These are phyloP conservation scores for Pulicaria dysenterica DNA, from an alignment of 129 eudicot genomes.

Conservation along the genomic window DNA sequence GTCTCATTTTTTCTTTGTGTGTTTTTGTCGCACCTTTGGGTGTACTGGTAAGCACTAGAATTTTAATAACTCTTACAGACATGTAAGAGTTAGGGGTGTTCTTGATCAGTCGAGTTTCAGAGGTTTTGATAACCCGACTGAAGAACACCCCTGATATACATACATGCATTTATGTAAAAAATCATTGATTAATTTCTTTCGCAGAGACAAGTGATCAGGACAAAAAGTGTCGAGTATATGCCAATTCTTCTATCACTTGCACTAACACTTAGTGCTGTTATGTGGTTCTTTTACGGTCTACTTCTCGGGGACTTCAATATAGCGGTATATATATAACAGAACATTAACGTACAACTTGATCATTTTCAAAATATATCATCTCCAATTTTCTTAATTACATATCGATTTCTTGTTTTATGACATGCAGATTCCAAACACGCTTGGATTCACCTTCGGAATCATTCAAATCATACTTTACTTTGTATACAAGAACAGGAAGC, in stretches of 20 bases:
- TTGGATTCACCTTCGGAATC: slow-evolving; percentile 70
- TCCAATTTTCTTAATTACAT: background rate
- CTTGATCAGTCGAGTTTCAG: no score
- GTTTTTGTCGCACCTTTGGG: slow-evolving; percentile 91
- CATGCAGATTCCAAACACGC: slow-evolving; percentile 62
- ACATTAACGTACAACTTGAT: background rate
- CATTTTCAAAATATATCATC: background rate
- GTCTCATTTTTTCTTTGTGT: slow-evolving; percentile 71
- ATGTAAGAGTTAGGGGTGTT: no score
- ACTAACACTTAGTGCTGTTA: slow-evolving; percentile 82
- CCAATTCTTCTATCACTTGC: slow-evolving; percentile 72
- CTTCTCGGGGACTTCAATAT: slow-evolving; percentile 64
- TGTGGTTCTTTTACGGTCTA: slow-evolving; percentile 93
- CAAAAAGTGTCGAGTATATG: slow-evolving; percentile 95
- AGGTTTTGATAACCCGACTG: no score
- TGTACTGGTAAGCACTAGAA: slow-evolving; percentile 56
- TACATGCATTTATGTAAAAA: no score
- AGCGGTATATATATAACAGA: slow-evolving; percentile 48
- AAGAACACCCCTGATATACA: no score
- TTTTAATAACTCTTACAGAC: background rate
- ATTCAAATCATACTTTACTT: slow-evolving; percentile 65
- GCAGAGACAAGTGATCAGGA: slow-evolving; percentile 85
- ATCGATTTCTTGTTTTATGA: background rate
- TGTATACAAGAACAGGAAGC: slow-evolving; percentile 49
- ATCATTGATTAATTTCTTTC: background rate